Percentiles rank a stretch among this genome's conserved stretches.
Conservation (phyloP, 2,329 filamentous ascomycete genomes). For the Ascochyta pisi region DNA sequence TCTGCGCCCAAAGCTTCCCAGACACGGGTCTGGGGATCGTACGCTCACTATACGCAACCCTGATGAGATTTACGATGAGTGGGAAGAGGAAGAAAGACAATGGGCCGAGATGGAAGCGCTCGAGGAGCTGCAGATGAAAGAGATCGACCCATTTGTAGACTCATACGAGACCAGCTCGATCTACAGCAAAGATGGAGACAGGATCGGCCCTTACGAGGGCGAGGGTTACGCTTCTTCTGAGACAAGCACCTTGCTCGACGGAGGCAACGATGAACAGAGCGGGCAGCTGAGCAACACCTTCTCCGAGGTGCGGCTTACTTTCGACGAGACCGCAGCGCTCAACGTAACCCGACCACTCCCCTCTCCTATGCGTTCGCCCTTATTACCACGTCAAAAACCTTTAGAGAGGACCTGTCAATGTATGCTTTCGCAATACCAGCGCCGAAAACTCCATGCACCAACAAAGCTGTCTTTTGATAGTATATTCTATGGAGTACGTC, state of each 20-base stretch:
- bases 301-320: slow-evolving; percentile 7
- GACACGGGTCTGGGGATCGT: slow-evolving; percentile 10
- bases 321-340: slow-evolving; percentile 11
- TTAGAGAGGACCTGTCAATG: slow-evolving; percentile 23
- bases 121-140: slow-evolving; percentile 12
- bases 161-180: slow-evolving; percentile 1
- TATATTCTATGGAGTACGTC: slow-evolving; percentile 22
- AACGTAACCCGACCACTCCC: slow-evolving; percentile 3
- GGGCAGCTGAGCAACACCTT: slow-evolving; percentile 2
- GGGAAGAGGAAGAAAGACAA: slow-evolving; percentile 28
- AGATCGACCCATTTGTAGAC: slow-evolving; percentile 17
- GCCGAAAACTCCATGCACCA: slow-evolving; percentile 6
- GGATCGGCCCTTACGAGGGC: not conserved
- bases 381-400: not conserved
- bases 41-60: slow-evolving; percentile 30
- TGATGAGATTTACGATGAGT: slow-evolving; percentile 29
- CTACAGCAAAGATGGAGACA: not conserved
- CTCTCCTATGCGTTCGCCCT: not conserved
- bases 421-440: slow-evolving; percentile 23
- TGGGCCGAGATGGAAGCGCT: slow-evolving; percentile 17
- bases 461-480: slow-evolving; percentile 12
- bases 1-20: slow-evolving; percentile 18
- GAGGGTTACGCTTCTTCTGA: slow-evolving; percentile 25
- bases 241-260: slow-evolving; percentile 30
- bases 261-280: slow-evolving; percentile 5